Evolutionary conservation across 2,329 filamentous ascomycete genomes (phyloP).

Genomic region (Byssothecium circinans): DNA sequence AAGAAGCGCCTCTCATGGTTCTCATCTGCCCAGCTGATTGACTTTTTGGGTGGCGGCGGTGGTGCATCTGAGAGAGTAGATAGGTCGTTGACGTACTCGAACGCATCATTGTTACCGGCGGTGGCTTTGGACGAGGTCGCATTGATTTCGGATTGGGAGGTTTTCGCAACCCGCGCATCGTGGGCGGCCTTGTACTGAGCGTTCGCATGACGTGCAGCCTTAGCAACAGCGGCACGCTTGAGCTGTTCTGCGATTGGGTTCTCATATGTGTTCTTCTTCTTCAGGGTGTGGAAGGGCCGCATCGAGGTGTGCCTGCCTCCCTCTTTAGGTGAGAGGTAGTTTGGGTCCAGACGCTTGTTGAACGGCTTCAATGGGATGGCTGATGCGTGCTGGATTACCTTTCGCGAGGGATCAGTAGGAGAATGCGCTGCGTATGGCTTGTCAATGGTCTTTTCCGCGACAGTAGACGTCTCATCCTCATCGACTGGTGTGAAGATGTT

Average conservation of each 20-base stretch:
- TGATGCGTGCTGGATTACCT: not conserved
- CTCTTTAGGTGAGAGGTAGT: not conserved
- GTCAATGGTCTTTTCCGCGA: not conserved
- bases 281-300: not conserved
- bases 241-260: not conserved
- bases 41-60: conserved; percentile 4
- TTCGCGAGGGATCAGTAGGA: not conserved
- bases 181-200: conserved; percentile 8
- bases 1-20: conserved; percentile 8
- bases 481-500: not conserved
- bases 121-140: conserved; percentile 1
- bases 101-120: not conserved
- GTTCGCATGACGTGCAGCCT: conserved; percentile 6
- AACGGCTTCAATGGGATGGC: not conserved
- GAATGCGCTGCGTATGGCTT: not conserved
- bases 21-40: conserved; percentile 17
- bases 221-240: not conserved
- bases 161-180: conserved; percentile 13
- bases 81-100: conserved; percentile 18
- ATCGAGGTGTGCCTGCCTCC: not conserved
- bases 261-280: conserved; percentile 4
- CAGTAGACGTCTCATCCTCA: not conserved
- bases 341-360: not conserved
- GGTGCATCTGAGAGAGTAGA: conserved; percentile 19
- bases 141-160: conserved; percentile 10